A percentile compares a stretch with the other conserved stretches of the same genome.
phyloP scores from a whole-genome alignment of 805 yeast species.

The Ogataea nitratoaversa region DNA sequence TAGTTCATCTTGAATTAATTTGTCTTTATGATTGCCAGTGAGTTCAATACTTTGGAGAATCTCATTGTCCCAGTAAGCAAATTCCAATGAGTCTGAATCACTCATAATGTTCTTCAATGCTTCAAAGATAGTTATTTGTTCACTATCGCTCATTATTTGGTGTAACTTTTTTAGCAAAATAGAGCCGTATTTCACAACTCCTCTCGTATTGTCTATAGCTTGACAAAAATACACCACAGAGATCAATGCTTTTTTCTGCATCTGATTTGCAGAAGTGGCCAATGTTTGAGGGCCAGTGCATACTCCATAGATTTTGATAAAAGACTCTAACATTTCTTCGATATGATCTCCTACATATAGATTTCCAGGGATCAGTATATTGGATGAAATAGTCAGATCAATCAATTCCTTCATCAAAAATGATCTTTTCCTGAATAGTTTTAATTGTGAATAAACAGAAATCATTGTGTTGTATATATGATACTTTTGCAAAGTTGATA shows the following conservation, averaged over 20 bases:
- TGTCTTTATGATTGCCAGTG: conserved; percentile 7
- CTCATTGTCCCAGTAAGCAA: conserved; percentile 70
- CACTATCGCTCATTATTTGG: conserved; percentile 50
- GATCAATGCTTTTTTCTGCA: conserved; percentile 38
- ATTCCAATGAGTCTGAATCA: background rate
- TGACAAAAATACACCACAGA: conserved; percentile 51
- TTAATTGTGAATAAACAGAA: conserved; percentile 55
- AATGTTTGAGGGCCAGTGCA: background rate
- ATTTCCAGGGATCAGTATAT: conserved; percentile 8
- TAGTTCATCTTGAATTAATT: conserved; percentile 57
- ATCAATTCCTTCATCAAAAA: conserved; percentile 66
- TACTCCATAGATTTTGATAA: conserved; percentile 54
- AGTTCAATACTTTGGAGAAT: conserved; percentile 31
- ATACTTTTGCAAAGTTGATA: conserved; percentile 52
- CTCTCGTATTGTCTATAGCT: conserved; percentile 42
- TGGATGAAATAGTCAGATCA: conserved; percentile 33
- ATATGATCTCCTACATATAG: conserved; percentile 11
- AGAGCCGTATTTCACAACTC: conserved; percentile 44
- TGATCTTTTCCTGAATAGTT: conserved; percentile 62
- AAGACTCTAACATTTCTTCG: conserved; percentile 36
- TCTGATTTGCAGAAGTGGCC: conserved; percentile 6
- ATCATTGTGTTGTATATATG: conserved; percentile 65
- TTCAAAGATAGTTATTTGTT: conserved; percentile 44
- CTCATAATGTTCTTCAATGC: conserved; percentile 30
- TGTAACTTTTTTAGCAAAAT: conserved; percentile 53